phyloP scores from a whole-genome alignment of 73 alveolate species.

The Uronychia binucleata region DNA sequence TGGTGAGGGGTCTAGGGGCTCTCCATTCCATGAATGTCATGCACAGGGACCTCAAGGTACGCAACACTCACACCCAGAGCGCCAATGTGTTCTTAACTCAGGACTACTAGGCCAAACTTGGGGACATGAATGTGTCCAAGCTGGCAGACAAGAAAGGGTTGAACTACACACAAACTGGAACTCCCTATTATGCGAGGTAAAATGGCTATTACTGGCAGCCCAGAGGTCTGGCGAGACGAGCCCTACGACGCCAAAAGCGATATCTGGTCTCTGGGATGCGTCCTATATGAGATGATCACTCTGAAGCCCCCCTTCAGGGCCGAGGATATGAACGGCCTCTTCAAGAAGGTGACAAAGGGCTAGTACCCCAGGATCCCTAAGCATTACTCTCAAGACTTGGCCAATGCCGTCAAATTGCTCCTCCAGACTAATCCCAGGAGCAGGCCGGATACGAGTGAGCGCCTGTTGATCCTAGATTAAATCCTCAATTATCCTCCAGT shows the following conservation, averaged over 20 bases:
- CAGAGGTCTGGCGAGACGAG: constrained; percentile 78
- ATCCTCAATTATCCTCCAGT: neutral
- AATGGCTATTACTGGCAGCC: constrained; percentile 75
- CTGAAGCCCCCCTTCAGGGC: constrained; percentile 75
- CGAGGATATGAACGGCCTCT: constrained; percentile 70
- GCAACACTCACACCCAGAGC: too few species aligned
- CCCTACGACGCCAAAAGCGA: constrained; percentile 77
- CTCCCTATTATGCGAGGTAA: constrained; percentile 88
- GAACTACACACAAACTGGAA: constrained; percentile 79
- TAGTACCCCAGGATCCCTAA: constrained; percentile 61
- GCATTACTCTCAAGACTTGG: constrained; percentile 62
- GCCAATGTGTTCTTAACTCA: constrained; percentile 74
- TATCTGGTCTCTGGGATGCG: constrained; percentile 84
- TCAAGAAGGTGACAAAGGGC: constrained; percentile 73
- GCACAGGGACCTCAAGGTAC: constrained; percentile 77
- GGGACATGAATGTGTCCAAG: constrained; percentile 83
- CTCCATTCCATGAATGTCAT: constrained; percentile 68
- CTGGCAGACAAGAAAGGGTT: constrained; percentile 53
- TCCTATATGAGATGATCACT: constrained; percentile 72
- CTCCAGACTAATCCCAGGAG: constrained; percentile 61
- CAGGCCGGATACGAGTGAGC: constrained; percentile 49
- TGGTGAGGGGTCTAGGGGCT: constrained; percentile 61
- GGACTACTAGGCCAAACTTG: constrained; percentile 63
- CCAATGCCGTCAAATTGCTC: constrained; percentile 42
- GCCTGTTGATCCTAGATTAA: neutral